phyloP scores from a whole-genome alignment of 768 basidiomycete species.

The Agrocybe chaxingu region DNA sequence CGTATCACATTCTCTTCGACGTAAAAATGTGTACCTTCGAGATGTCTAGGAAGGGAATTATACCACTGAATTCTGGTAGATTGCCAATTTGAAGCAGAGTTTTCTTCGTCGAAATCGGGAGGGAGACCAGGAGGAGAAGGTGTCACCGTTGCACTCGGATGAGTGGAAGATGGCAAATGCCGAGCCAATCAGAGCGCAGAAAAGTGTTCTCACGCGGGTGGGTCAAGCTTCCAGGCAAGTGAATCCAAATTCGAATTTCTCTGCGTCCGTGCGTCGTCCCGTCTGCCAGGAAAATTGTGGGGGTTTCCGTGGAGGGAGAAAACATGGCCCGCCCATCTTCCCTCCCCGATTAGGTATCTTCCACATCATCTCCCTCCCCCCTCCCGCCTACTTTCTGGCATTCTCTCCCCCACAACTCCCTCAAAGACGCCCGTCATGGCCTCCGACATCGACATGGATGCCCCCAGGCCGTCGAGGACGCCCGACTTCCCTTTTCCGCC shows the following conservation, averaged over 20 bases:
- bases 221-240: slow-evolving; percentile 1
- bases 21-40: too few relatives aligned
- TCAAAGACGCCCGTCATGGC: slow-evolving; percentile 14
- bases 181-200: slow-evolving; percentile 30
- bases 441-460: slow-evolving; percentile 26
- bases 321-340: slow-evolving; percentile 9
- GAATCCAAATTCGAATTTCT: slow-evolving; percentile 8
- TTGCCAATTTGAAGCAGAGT: too few relatives aligned
- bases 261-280: slow-evolving; percentile 24
- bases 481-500: slow-evolving; percentile 5
- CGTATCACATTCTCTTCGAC: too few relatives aligned
- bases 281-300: slow-evolving; percentile 19
- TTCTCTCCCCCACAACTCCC: not conserved
- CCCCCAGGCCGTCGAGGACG: not conserved
- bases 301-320: slow-evolving; percentile 9
- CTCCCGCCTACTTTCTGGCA: slow-evolving; percentile 7
- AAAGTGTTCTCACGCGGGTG: slow-evolving; percentile 22
- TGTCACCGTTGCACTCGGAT: too few relatives aligned
- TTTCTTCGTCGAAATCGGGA: too few relatives aligned
- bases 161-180: slow-evolving; percentile 35
- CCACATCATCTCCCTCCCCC: slow-evolving; percentile 18
- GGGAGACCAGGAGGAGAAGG: too few relatives aligned
- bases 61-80: too few relatives aligned
- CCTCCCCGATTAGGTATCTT: slow-evolving; percentile 20
- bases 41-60: too few relatives aligned